Evolutionary conservation across 2,329 filamentous ascomycete species (phyloP).

Genomic region (Cercospora sp.): DNA sequence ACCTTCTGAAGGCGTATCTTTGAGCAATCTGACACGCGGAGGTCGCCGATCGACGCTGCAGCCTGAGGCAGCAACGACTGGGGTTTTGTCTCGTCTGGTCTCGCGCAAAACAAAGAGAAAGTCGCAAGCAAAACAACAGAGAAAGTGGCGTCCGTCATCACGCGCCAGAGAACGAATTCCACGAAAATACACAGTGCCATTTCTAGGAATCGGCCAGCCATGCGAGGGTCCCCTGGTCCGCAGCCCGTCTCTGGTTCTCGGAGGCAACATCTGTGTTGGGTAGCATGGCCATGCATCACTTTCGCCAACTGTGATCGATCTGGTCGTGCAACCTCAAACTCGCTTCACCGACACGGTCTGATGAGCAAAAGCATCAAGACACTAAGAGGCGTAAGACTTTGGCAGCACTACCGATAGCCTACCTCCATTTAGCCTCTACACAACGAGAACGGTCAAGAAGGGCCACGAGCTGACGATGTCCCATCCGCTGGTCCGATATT

Average conservation of each 20-base stretch:
- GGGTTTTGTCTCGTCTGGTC: too few species aligned
- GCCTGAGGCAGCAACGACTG: neutral
- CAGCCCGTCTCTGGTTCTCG: neutral
- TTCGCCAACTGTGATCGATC: neutral
- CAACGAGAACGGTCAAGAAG: neutral
- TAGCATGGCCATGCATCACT: neutral
- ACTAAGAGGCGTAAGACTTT: neutral
- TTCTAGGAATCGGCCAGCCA: too few species aligned
- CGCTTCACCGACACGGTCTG: neutral
- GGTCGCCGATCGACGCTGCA: slow-evolving; percentile 1
- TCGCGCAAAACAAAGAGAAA: neutral
- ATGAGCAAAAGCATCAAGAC: neutral
- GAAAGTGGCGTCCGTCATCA: neutral
- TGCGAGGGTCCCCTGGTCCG: too few species aligned
- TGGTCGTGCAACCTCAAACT: neutral
- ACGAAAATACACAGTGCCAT: too few species aligned
- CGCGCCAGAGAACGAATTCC: too few species aligned
- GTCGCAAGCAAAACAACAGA: neutral
- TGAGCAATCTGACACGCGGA: neutral
- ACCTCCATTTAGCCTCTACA: neutral
- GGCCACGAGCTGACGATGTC: neutral
- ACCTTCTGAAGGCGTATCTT: neutral
- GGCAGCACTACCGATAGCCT: neutral
- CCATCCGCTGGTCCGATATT: neutral
- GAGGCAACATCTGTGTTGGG: neutral